Conservation (phyloP, 495 filamentous ascomycete genomes). For the Aspergillus indologenus region DNA sequence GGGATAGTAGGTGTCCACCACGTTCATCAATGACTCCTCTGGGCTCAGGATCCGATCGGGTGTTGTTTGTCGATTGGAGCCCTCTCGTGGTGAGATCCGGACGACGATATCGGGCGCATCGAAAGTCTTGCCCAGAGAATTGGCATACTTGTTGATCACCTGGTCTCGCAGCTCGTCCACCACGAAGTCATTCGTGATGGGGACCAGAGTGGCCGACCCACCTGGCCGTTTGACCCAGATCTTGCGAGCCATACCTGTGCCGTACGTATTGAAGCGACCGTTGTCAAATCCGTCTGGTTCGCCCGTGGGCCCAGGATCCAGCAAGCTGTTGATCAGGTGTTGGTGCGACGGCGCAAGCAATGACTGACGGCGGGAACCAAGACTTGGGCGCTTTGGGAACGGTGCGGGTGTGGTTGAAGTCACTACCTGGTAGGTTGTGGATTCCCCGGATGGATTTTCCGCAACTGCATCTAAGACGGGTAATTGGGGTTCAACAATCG, state of each 20-base stretch:
- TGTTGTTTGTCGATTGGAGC: constrained; percentile 43
- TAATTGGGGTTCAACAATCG: constrained; percentile 25
- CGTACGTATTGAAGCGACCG: constrained; percentile 19
- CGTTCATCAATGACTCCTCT: constrained; percentile 76
- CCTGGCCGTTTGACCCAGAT: constrained; percentile 89
- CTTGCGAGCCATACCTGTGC: constrained; percentile 58
- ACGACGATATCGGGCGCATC: constrained; percentile 85
- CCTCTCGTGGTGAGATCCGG: constrained; percentile 54
- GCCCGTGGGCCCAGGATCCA: constrained; percentile 31
- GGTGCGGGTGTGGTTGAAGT: constrained; percentile 19
- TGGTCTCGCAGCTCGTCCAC: constrained; percentile 94
- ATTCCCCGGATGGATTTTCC: constrained; percentile 23
- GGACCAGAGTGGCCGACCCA: constrained; percentile 82
- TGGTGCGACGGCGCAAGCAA: constrained; percentile 46
- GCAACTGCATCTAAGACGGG: constrained; percentile 34
- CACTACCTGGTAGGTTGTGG: constrained; percentile 17
- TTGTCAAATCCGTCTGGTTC: constrained; percentile 23
- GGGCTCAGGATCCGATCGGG: constrained; percentile 72
- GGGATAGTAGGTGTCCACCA: constrained; percentile 81
- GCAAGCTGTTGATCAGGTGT: constrained; percentile 41
- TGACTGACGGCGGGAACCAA: constrained; percentile 48
- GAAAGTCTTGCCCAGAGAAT: constrained; percentile 82
- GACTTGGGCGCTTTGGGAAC: constrained; percentile 38
- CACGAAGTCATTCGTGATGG: constrained; percentile 80
- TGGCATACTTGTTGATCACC: constrained; percentile 89